phyloP scores from a whole-genome alignment of 2,329 filamentous ascomycete genomes.

The Phialophora chinensis region DNA sequence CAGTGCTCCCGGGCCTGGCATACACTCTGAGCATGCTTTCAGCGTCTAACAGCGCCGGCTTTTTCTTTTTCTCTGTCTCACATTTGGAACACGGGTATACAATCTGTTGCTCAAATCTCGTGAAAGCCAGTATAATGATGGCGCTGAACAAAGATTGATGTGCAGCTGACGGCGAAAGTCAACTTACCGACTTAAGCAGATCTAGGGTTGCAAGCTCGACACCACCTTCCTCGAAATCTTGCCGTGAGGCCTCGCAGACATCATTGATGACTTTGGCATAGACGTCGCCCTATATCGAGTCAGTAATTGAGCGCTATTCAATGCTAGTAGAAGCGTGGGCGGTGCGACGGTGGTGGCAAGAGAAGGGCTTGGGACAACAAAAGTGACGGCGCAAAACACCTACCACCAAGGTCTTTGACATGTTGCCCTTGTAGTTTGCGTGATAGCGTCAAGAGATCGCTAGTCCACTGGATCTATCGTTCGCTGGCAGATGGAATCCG shows the following conservation, averaged over 20 bases:
- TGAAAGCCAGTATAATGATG: constrained; percentile 8
- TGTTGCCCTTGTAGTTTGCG: constrained; percentile 19
- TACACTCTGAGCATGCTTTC: not conserved
- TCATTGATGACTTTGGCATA: constrained; percentile 91
- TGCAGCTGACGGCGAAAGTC: not conserved
- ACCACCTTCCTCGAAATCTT: constrained; percentile 96
- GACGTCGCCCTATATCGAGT: constrained; percentile 66
- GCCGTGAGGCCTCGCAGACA: constrained; percentile 87
- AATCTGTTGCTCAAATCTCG: not conserved
- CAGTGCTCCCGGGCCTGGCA: constrained; percentile 1
- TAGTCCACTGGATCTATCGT: not conserved
- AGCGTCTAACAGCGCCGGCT: not conserved
- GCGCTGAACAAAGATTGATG: constrained; percentile 18
- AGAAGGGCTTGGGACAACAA: not conserved
- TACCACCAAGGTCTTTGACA: constrained; percentile 39
- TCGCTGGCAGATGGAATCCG: not conserved
- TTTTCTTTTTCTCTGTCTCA: not conserved
- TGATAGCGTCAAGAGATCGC: constrained; percentile 1
- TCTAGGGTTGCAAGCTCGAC: constrained; percentile 85
- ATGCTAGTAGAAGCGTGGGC: not conserved
- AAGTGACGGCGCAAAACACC: constrained; percentile 13
- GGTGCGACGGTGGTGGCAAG: not conserved
- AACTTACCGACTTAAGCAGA: constrained; percentile 83
- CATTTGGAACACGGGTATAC: not conserved
- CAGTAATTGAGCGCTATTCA: not conserved